A percentile compares a stretch with the other conserved stretches of the same genome.
Evolutionary conservation across 495 filamentous ascomycete genomes (phyloP).

Genomic region (Baudoinia panamericana): DNA sequence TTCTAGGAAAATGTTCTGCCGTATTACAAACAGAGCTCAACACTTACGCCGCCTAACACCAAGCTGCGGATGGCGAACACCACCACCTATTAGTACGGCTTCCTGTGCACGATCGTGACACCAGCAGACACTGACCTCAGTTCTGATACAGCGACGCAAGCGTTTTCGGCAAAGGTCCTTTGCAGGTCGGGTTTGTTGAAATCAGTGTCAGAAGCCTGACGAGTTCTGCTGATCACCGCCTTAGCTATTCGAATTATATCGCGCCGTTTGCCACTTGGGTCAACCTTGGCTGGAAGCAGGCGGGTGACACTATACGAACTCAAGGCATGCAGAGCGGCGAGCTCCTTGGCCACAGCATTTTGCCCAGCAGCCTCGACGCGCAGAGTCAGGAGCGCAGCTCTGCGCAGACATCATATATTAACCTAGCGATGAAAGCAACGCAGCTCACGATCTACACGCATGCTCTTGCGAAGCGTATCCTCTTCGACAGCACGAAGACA

Average conservation of each 20-base stretch:
- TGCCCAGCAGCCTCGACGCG: too few species aligned
- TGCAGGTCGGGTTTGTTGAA: too few species aligned
- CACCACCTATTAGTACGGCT: conserved; percentile 35
- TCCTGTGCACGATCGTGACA: too few species aligned
- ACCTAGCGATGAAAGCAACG: conserved; percentile 19
- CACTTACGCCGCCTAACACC: conserved; percentile 40
- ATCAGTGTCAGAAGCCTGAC: too few species aligned
- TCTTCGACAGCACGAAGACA: conserved; percentile 34
- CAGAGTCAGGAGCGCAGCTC: conserved; percentile 28
- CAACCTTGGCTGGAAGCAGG: conserved; percentile 26
- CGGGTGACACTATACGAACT: conserved; percentile 29
- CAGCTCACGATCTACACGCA: conserved; percentile 28
- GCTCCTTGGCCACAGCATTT: conserved; percentile 26
- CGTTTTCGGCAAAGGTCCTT: conserved; percentile 34
- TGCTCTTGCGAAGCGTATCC: conserved; percentile 33
- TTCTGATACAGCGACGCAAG: too few species aligned
- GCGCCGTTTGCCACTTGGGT: conserved; percentile 33
- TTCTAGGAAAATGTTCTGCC: conserved; percentile 40
- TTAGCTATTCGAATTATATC: conserved; percentile 40
- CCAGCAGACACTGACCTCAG: too few species aligned
- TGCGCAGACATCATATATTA: conserved; percentile 34
- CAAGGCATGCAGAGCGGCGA: conserved; percentile 24
- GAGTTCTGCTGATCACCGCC: too few species aligned
- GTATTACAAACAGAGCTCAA: conserved; percentile 39
- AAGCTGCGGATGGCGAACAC: conserved; percentile 30